phyloP scores from a whole-genome alignment of 352 stramenopile genomes.

The Peronospora farinosa region DNA sequence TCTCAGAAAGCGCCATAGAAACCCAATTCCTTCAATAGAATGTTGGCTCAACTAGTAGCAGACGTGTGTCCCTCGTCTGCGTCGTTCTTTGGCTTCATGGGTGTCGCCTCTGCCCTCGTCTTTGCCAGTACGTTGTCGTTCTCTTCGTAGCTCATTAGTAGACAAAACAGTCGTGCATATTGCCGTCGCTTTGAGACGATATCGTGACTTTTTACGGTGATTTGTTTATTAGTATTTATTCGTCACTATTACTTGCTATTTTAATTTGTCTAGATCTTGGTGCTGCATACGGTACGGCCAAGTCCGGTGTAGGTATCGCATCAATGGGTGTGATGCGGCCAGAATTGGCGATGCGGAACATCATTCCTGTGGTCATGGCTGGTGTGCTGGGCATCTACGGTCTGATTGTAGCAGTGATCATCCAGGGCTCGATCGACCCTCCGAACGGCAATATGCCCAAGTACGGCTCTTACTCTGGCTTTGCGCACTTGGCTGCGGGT shows the following conservation, averaged over 20 bases:
- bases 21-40: constrained; percentile 1
- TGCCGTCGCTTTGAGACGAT: neutral
- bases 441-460: constrained; percentile 51
- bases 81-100: constrained; percentile 99
- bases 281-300: constrained; percentile 95
- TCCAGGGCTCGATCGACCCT: constrained; percentile 87
- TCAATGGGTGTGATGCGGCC: constrained; percentile 95
- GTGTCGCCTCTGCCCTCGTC: constrained; percentile 91
- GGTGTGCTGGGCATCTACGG: constrained; percentile 96
- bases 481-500: constrained; percentile 90
- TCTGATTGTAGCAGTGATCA: constrained; percentile 93
- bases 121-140: constrained; percentile 29
- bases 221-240: neutral
- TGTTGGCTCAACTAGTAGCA: constrained; percentile 56
- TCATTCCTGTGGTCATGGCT: constrained; percentile 98
- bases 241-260: constrained; percentile 1
- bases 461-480: constrained; percentile 94
- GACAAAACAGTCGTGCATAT: too few species aligned
- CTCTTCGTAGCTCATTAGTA: neutral
- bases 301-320: constrained; percentile 95
- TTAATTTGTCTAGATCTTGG: constrained; percentile 87
- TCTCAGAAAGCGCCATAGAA: constrained; percentile 15
- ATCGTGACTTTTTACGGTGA: neutral
- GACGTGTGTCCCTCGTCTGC: constrained; percentile 96
- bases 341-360: constrained; percentile 96